phyloP scores from a whole-genome alignment of 1,284 basidiomycete genomes.

The Marasmius oreades region DNA sequence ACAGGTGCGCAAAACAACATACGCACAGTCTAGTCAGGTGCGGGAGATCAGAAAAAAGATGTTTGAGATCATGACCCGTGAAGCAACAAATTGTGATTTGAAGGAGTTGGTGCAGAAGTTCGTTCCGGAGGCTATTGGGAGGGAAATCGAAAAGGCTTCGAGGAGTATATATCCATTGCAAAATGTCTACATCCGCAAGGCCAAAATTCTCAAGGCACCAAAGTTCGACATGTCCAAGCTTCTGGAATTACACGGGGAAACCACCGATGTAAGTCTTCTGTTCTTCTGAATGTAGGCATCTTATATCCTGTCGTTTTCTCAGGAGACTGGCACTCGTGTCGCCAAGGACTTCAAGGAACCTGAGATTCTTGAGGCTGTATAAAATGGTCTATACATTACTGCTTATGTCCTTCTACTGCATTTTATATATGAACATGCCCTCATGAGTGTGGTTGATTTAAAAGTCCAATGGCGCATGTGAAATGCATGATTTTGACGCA shows the following conservation, averaged over 20 bases:
- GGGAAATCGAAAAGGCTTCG: constrained; percentile 99
- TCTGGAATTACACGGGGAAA: constrained; percentile 93
- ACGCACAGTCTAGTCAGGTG: constrained; percentile 94
- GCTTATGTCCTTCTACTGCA: constrained; percentile 17
- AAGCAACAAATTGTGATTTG: constrained; percentile 93
- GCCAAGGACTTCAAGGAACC: constrained; percentile 94
- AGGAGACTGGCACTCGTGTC: constrained; percentile 89
- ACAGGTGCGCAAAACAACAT: constrained; percentile 99
- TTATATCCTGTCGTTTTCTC: constrained; percentile 16
- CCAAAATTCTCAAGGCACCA: constrained; percentile 96
- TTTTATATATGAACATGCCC: constrained; percentile 21
- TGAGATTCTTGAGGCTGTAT: constrained; percentile 81
- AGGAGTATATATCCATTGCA: constrained; percentile 97
- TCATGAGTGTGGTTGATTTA: background rate
- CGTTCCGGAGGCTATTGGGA: constrained; percentile 97
- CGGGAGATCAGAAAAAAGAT: constrained; percentile 99
- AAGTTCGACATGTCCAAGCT: constrained; percentile 96
- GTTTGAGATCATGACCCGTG: constrained; percentile 99
- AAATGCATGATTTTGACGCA: no score
- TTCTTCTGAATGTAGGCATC: constrained; percentile 1
- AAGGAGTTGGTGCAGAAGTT: constrained; percentile 99
- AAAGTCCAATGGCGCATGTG: no score
- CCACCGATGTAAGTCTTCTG: constrained; percentile 71
- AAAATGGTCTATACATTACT: constrained; percentile 32
- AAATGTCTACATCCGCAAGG: constrained; percentile 98